Evolutionary conservation across 1,284 basidiomycete species (phyloP), one percentile per base, ranked within the genome.

Genomic region (Pseudozyma sp.): DNA sequence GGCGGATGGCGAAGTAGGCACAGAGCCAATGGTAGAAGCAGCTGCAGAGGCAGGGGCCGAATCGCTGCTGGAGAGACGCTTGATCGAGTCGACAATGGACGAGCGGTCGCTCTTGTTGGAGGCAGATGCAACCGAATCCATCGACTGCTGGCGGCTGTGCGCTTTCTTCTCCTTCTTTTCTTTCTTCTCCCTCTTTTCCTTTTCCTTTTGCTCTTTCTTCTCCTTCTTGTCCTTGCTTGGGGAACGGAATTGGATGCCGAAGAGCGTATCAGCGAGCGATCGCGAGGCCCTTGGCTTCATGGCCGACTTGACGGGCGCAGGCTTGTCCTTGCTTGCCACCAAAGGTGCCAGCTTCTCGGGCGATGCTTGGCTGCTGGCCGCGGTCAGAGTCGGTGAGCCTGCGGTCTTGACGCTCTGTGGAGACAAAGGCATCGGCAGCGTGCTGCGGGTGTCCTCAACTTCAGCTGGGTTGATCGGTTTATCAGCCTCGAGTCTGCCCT

Each of bases 261-360:
- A 78, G 45, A 83, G 75, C 14, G 81, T 82, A 50, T 83, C 81
- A 11, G 81, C 81, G 9, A 83, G 58, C 18, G 80, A 82, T 45
- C 57, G 47, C 11, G 56, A 44, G 5, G 65, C 36, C 48, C 75
- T 80, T 18, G 68, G 44, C 60, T 81, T 81, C 56, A 73, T 54
- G 18, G 78, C 76, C 12, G 76, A 75, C 59, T 80, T 78, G 18
- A 52, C 38, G n/a, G 78, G 78, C 12, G 79, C 45, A 18, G 79
- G 74, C 31, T 72, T 78, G 59, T 80, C 79, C 52, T 77, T 71
- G 62, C 63, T 61, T 16, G 58, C 52, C n/a, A 57, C 40, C 16
- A 49, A 25, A 6, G 56, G 16, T 3, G 56, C 44, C 11, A 45
- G 35, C 44, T 59, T 57, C 35, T 38, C 44, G n/a, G 52, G 54